Base-by-base conservation (phyloP, 2,329 filamentous ascomycete genomes). In the Exophiala xenobiotica region DNA sequence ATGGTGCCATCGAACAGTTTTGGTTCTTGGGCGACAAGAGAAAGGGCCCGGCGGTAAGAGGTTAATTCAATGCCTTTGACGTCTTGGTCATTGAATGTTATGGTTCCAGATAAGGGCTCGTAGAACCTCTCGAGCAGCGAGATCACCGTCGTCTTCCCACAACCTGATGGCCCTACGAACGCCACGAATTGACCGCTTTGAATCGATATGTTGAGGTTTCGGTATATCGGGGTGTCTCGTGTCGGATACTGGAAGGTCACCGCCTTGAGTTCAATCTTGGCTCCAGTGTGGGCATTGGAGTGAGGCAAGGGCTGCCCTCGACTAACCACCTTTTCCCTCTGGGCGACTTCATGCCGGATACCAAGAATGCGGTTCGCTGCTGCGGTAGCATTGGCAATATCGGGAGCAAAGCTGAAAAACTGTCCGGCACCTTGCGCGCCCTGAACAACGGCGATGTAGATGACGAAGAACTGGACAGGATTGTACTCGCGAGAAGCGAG, bases 341-440 rank as follows among this genome's bases (percentile, higher is more conserved):
- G 39, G 3, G 40, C 24, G 4, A 38, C 35, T 11, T 40, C 44
- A 8, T 50, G 29, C 16, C 67, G 63, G 14, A 67, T 53, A 9
- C 58, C 57, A 18, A 72, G 46, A 11, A 73, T 72, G 6, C 69
- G 63, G 37, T 67, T 69, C 2, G 66, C 65, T 3, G 71, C 69
- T 3, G 67, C 63, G 1, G 64, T 65, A 9, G 70, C 70, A 45
- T 71, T 69, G 0, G 69, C 68, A 26, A 73, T 64, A 47, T 68
- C 87, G 5, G 83, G 81, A 0, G 81, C 81, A 58, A 87, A 86
- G 35, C 80, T 80, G 56, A 90, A 81, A 49, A 83, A 81, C 54
- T 85, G 79, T 0, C 84, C 86, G 0, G 85, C 83, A 0, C 76
- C 74, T 66, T 90, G 83, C 5, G 82, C 82, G 1, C 84, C 84